Base-by-base conservation (phyloP, 2,329 filamentous ascomycete species). In the Penicillium aurantiogriseum region DNA sequence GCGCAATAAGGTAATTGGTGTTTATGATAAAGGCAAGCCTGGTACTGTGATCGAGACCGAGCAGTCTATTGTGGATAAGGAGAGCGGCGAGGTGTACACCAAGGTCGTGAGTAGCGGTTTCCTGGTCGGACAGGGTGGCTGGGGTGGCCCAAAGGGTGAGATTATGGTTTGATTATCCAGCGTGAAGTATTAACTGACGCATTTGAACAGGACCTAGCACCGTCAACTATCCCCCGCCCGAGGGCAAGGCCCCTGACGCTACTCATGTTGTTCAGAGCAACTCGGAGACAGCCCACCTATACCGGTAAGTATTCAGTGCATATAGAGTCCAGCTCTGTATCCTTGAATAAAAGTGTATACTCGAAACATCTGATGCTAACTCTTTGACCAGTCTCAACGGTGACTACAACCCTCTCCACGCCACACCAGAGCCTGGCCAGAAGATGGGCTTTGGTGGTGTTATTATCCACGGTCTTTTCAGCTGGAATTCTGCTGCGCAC, bases 381-480 rank as follows among this genome's bases (percentile, higher is more conserved):
- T 36, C 69, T 25, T 5, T 38, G 15, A 69, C 71, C 62, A 84
- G 91, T 62, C 83, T 96, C 50, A 96, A 96, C 68, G 92, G 92
- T 64, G 92, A 96, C 79, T 96, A 96, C 78, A 96, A 96, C 79
- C 92, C 92, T 29, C 86, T 96, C 36, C 92, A 96, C 73, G 91
- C 91, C 7, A 90, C 89, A 19, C 91, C 91, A 13, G 90, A 91
- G 76, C 90, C 91, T 0, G 91, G 91, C 59, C 78, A 85, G 76
- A 88, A 91, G 78, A 96, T 96, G 90, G 92, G 92, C 59, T 96
- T 96, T 66, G 90, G 91, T 29, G 92, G 92, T 35, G 81, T 86
- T 66, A 96, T 96, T 74, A 89, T 96, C 73, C 92, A 96, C 77
- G 92, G 92, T 21, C 81, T 96, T 45, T 96, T 88, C 79, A 90